phyloP scores from a whole-genome alignment of 371 early-diverging fungal species.

The Mortierella sp. region DNA sequence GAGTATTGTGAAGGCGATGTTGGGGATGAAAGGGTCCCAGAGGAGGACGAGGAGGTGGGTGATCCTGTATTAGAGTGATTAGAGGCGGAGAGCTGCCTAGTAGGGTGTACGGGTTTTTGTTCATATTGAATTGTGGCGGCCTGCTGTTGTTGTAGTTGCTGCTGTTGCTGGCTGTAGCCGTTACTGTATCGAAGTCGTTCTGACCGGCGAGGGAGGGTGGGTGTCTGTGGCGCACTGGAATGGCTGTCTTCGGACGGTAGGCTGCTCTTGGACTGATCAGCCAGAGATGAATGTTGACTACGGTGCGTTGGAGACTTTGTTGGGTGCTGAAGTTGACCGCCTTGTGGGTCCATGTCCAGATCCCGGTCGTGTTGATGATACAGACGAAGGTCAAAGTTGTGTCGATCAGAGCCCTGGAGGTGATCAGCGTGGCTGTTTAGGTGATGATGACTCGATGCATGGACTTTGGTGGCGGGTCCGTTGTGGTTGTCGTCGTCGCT shows the following conservation, averaged over 20 bases:
- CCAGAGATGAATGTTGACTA: constrained; percentile 10
- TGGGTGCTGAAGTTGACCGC: constrained; percentile 9
- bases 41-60: constrained; percentile 17
- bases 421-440: constrained; percentile 10
- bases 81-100: constrained; percentile 39
- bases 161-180: constrained; percentile 28
- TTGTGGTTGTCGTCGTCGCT: neutral
- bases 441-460: neutral
- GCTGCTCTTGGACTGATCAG: constrained; percentile 10
- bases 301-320: constrained; percentile 8
- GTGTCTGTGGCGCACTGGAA: constrained; percentile 15
- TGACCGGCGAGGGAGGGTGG: constrained; percentile 22
- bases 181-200: constrained; percentile 43
- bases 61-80: constrained; percentile 27
- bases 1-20: constrained; percentile 47
- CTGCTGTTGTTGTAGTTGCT: constrained; percentile 10
- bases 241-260: constrained; percentile 2
- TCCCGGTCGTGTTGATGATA: neutral
- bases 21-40: constrained; percentile 26
- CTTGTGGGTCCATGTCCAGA: constrained; percentile 15
- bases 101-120: constrained; percentile 21
- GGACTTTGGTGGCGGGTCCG: neutral
- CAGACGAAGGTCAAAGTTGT: constrained; percentile 1
- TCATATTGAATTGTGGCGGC: constrained; percentile 17
- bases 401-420: neutral